These are phyloP conservation scores for Ganoderma meredithae DNA, from an alignment of 1,284 basidiomycete species.

Conservation along the genomic window DNA sequence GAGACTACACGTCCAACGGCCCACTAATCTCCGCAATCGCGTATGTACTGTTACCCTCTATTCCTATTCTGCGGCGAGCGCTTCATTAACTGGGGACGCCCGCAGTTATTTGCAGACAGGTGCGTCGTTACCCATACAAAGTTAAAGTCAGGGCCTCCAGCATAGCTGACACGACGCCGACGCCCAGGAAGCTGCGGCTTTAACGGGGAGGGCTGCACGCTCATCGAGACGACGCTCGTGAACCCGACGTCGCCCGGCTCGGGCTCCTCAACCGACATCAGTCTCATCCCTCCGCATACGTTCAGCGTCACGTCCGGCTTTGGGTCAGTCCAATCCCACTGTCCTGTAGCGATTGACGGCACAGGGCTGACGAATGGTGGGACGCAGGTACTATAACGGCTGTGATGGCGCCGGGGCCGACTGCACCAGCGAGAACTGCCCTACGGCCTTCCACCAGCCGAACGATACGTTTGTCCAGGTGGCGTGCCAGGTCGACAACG, in stretches of 20 bases:
- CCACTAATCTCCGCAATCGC: slow-evolving; percentile 43
- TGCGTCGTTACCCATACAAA: slow-evolving; percentile 13
- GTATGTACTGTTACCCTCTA: slow-evolving; percentile 33
- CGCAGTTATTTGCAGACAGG: slow-evolving; percentile 43
- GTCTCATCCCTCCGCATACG: slow-evolving; percentile 49
- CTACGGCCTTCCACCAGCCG: slow-evolving; percentile 47
- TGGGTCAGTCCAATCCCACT: slow-evolving; percentile 4
- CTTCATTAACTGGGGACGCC: neutral
- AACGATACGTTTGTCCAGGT: slow-evolving; percentile 51
- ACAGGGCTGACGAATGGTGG: neutral
- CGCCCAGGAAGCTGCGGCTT: slow-evolving; percentile 41
- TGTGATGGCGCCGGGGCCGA: slow-evolving; percentile 44
- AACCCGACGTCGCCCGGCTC: slow-evolving; percentile 37
- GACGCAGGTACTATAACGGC: slow-evolving; percentile 36
- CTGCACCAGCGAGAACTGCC: slow-evolving; percentile 37
- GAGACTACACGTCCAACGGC: slow-evolving; percentile 42
- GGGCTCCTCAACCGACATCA: slow-evolving; percentile 52
- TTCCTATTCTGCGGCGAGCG: too few relatives aligned
- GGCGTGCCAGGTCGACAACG: slow-evolving; percentile 43
- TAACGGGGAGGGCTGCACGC: slow-evolving; percentile 53
- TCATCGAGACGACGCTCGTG: slow-evolving; percentile 52
- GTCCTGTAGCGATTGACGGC: neutral
- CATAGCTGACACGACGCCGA: too few relatives aligned
- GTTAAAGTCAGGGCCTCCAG: too few relatives aligned
- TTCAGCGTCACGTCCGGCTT: slow-evolving; percentile 44